Conservation (phyloP, 2,329 filamentous ascomycete genomes). For the Nemania serpens region DNA sequence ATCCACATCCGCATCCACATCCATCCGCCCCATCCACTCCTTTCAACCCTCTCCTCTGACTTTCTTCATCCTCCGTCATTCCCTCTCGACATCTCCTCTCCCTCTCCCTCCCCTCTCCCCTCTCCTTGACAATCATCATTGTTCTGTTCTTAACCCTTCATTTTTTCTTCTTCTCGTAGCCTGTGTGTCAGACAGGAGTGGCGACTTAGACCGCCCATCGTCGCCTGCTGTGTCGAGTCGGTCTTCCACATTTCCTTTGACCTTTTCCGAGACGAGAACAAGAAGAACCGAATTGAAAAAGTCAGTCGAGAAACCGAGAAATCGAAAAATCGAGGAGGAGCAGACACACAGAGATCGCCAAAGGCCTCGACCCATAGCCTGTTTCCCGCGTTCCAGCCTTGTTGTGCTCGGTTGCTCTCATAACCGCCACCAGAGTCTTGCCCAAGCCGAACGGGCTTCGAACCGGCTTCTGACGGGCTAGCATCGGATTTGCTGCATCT, state of each 20-base stretch:
- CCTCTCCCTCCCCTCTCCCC: conserved; percentile 26
- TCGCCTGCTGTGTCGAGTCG: background rate
- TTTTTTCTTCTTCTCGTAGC: conserved; percentile 13
- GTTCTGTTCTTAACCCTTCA: conserved; percentile 29
- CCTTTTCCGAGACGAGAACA: conserved; percentile 11
- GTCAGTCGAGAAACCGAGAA: background rate
- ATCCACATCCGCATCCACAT: conserved; percentile 11
- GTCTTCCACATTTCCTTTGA: conserved; percentile 15
- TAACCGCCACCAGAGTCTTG: too few species aligned
- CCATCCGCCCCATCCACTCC: conserved; percentile 10
- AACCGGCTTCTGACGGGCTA: conserved; percentile 1
- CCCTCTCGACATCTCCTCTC: conserved; percentile 28
- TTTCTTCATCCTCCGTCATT: conserved; percentile 29
- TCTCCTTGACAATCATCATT: conserved; percentile 26
- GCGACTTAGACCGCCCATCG: background rate
- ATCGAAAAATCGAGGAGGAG: too few species aligned
- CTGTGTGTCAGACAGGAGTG: conserved; percentile 13
- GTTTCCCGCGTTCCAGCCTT: background rate
- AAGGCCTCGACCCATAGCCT: background rate
- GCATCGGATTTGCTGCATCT: conserved; percentile 22
- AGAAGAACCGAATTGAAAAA: conserved; percentile 9
- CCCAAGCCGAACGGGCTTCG: too few species aligned
- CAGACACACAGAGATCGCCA: background rate
- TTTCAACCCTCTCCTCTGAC: conserved; percentile 21
- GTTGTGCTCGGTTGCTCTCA: too few species aligned